Base-by-base conservation (phyloP, 805 yeast species). In the Candida pseudofarinosa region DNA sequence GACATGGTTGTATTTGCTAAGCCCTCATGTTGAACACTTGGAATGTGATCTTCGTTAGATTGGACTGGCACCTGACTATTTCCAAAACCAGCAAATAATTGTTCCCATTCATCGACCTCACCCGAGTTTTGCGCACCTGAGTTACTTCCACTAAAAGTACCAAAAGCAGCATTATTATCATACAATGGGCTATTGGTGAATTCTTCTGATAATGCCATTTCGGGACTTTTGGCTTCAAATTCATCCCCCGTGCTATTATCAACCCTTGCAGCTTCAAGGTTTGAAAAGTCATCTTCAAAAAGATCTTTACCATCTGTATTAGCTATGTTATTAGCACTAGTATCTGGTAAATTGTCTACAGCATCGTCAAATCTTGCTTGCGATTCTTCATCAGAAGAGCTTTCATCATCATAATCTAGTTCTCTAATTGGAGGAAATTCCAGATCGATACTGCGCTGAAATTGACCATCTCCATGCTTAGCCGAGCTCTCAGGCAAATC, bases 1-100 rank as follows among this genome's bases (percentile, higher is more conserved):
- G 28, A 10, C 6, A 7, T 23, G 10, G 10, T 10, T 7, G 28
- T 23, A 23, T 23, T 23, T 4, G 30, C 19, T 10, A 6, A 12
- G 17, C 16, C 8, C 13, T 17, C 30, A 40, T 4, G 47, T 33
- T 31, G 39, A 1, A 32, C 30, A 15, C 17, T 32, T 14, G 40
- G 39, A 32, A 32, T n/a, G 10, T 6, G 10, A 6, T 23, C 28
- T 7, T 23, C 28, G 6, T 23, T 6, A 5, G 13, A n/a, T 18
- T 41, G 30, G 15, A 12, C 37, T 3, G 34, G 38, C 6, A 46
- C 45, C 39, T 47, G 50, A 3, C 58, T 55, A 47, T 83, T 84
- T 14, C 91, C 90, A 59, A 87, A 85, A 0, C 95, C 96, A 3
- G 95, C 91, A 67, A 89, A 89, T 19, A 89, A 75, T 65, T 88